These are phyloP conservation scores for Blastocystis sp. DNA, from an alignment of 352 stramenopile genomes.

Conservation along the genomic window DNA sequence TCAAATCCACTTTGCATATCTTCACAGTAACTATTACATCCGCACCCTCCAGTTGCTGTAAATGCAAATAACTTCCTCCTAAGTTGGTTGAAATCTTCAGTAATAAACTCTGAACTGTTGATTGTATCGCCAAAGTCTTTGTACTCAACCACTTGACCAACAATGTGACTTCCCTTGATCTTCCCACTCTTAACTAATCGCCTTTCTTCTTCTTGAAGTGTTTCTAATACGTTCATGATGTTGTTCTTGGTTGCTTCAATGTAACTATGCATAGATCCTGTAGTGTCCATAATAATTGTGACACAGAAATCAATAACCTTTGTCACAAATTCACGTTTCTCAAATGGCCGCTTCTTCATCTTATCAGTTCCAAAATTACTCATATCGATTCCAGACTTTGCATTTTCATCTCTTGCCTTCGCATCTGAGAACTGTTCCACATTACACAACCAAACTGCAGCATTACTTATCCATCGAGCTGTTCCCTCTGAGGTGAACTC, in stretches of 20 bases:
- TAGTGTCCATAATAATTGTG: neutral
- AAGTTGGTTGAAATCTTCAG: neutral
- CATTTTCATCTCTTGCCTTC: neutral
- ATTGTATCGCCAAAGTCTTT: neutral
- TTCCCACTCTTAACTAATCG: neutral
- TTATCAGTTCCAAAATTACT: neutral
- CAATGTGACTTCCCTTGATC: neutral
- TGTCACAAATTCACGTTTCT: neutral
- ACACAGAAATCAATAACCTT: conserved; percentile 9
- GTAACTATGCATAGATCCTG: neutral
- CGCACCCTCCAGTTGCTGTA: neutral
- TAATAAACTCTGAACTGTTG: neutral
- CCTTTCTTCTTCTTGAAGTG: neutral
- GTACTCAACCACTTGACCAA: conserved; percentile 1
- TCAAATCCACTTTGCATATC: neutral
- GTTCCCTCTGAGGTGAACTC: conserved; percentile 48
- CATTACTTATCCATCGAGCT: conserved; percentile 26
- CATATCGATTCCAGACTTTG: conserved; percentile 10
- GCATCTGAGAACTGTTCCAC: neutral
- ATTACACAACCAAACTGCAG: conserved; percentile 40
- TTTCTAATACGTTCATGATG: neutral
- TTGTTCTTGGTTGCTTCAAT: neutral
- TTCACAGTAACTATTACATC: neutral
- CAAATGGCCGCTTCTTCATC: neutral
- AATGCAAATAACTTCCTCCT: neutral